Percentiles rank a stretch among this genome's conserved stretches.
Conservation (phyloP, 345 rosid species). For the Salix dunnii region DNA sequence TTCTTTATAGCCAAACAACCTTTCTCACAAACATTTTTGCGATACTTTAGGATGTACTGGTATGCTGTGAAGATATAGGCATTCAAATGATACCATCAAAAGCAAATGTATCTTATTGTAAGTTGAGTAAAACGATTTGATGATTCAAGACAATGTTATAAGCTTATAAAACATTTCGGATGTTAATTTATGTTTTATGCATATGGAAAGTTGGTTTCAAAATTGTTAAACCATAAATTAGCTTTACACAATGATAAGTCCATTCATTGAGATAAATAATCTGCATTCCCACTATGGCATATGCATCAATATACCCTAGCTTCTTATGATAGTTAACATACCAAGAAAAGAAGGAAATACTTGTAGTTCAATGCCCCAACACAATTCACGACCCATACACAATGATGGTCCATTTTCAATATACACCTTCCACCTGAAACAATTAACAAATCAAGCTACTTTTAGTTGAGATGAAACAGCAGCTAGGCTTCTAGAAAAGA, state of each 20-base stretch:
- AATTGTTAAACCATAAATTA: background rate
- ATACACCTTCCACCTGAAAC: conserved; percentile 32
- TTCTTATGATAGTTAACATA: background rate
- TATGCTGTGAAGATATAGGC: background rate
- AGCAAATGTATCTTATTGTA: background rate
- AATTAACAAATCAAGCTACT: conserved; percentile 23
- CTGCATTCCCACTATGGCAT: background rate
- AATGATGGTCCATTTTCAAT: conserved; percentile 37
- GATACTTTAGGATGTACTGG: background rate
- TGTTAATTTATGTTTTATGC: background rate
- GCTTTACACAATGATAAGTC: background rate
- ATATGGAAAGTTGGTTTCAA: background rate
- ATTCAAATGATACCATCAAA: background rate
- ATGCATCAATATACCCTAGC: background rate
- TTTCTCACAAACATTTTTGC: background rate
- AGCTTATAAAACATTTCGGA: background rate
- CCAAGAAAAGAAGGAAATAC: conserved; percentile 34
- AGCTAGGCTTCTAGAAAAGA: background rate
- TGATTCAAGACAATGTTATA: background rate
- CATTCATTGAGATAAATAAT: background rate
- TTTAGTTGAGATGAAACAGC: conserved; percentile 9
- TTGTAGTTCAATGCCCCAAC: conserved; percentile 34
- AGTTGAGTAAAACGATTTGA: background rate
- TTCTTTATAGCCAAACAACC: background rate
- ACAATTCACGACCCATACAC: conserved; percentile 35